A percentile compares a stretch with the other conserved stretches of the same genome.
phyloP scores from a whole-genome alignment of 2,329 filamentous ascomycete genomes.

The Xylaria sp. region DNA sequence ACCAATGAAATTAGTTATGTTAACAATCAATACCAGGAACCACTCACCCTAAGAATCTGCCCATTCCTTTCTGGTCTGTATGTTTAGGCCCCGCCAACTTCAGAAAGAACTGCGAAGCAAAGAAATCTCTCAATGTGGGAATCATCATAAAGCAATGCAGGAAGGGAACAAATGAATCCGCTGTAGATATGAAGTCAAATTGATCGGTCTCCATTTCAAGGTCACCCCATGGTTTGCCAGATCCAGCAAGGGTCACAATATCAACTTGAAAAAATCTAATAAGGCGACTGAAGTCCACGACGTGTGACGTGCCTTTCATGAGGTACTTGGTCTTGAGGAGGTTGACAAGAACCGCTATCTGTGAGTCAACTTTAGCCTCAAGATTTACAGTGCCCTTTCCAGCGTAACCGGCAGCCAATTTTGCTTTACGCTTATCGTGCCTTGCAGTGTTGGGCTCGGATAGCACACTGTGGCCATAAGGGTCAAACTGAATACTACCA shows the following conservation, averaged over 20 bases:
- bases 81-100: constrained; percentile 39
- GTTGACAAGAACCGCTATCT: constrained; percentile 39
- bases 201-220: constrained; percentile 42
- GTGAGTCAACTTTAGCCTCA: constrained; percentile 43
- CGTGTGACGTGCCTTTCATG: constrained; percentile 14
- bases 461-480: constrained; percentile 43
- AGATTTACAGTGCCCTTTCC: constrained; percentile 45
- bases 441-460: constrained; percentile 40
- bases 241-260: constrained; percentile 41
- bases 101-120: constrained; percentile 41
- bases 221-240: constrained; percentile 43
- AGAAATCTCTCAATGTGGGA: constrained; percentile 39
- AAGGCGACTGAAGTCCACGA: constrained; percentile 42
- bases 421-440: constrained; percentile 47
- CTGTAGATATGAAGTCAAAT: constrained; percentile 42
- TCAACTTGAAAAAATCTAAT: constrained; percentile 45
- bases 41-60: constrained; percentile 40
- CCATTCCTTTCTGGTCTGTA: constrained; percentile 43
- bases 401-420: constrained; percentile 42
- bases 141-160: constrained; percentile 42
- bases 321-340: constrained; percentile 40
- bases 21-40: not conserved
- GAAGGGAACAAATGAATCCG: constrained; percentile 39
- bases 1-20: constrained; percentile 6
- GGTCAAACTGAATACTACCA: constrained; percentile 42